Evolutionary conservation across 345 rosid species (phyloP).

Genomic region (Eucalyptus coolabah): DNA sequence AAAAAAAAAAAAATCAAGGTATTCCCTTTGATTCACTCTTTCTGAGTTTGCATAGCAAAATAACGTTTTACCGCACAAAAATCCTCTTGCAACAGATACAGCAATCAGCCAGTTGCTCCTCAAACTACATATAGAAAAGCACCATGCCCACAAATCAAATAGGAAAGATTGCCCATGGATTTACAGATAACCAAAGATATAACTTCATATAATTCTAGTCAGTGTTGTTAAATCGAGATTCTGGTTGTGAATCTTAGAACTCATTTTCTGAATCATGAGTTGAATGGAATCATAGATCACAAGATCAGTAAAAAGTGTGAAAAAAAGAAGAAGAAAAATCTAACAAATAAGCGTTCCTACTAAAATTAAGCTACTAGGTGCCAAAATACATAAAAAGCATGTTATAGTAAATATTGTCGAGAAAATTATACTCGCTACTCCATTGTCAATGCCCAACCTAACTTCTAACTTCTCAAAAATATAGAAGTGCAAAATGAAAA

Average conservation of each 20-base stretch:
- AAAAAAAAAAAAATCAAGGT: background rate
- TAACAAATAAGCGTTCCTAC: background rate
- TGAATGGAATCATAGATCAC: background rate
- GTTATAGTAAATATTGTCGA: background rate
- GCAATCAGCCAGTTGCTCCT: background rate
- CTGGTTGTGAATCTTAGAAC: background rate
- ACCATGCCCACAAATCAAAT: background rate
- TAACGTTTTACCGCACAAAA: background rate
- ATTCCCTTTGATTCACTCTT: background rate
- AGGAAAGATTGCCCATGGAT: background rate
- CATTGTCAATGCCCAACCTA: background rate
- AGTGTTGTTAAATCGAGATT: background rate
- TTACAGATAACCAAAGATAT: background rate
- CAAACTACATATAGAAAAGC: background rate
- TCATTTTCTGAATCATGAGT: background rate
- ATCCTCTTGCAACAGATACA: background rate
- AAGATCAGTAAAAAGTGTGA: background rate
- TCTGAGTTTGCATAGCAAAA: background rate
- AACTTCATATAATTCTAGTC: background rate
- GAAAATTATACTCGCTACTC: background rate
- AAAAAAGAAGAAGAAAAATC: background rate
- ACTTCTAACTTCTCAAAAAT: background rate
- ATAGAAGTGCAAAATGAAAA: background rate
- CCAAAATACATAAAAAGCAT: background rate
- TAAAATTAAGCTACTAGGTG: background rate